phyloP scores from a whole-genome alignment of 768 basidiomycete genomes.

The Panaeolus cyanescens region DNA sequence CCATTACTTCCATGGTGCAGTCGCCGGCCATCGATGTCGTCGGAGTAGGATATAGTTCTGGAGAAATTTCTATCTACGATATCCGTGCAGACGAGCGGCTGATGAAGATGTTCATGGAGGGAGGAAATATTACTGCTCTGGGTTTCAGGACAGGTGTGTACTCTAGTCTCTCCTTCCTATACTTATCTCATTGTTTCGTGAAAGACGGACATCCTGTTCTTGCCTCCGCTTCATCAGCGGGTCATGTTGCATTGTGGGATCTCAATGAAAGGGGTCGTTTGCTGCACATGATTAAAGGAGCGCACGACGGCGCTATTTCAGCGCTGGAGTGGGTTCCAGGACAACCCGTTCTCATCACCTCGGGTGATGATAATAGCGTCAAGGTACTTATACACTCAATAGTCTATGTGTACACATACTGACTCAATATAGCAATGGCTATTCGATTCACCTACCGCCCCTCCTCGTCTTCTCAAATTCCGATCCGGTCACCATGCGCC shows the following conservation, averaged over 20 bases:
- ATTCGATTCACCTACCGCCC: conserved; percentile 86
- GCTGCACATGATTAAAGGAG: conserved; percentile 83
- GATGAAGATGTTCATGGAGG: conserved; percentile 90
- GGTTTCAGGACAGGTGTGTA: conserved; percentile 82
- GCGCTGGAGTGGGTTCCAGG: conserved; percentile 91
- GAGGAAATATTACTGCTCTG: conserved; percentile 72
- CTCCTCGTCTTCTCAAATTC: conserved; percentile 88
- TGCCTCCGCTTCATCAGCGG: conserved; percentile 83
- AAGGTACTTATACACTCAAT: conserved; percentile 55
- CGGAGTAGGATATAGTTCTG: conserved; percentile 88
- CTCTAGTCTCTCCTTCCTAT: background rate
- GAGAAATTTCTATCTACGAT: conserved; percentile 88
- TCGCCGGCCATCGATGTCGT: conserved; percentile 96
- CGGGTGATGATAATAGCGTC: conserved; percentile 92
- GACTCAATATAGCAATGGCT: conserved; percentile 82
- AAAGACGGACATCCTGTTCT: conserved; percentile 87
- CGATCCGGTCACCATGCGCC: conserved; percentile 92
- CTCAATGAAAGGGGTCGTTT: conserved; percentile 80
- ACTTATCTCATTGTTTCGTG: background rate
- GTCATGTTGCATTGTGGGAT: conserved; percentile 94
- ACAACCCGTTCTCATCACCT: conserved; percentile 87
- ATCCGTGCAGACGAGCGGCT: conserved; percentile 87
- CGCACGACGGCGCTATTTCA: conserved; percentile 85
- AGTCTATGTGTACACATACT: background rate
- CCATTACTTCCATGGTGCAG: conserved; percentile 82